Conservation (phyloP, 164 flowering plant species). For the Vitis labrusca region DNA sequence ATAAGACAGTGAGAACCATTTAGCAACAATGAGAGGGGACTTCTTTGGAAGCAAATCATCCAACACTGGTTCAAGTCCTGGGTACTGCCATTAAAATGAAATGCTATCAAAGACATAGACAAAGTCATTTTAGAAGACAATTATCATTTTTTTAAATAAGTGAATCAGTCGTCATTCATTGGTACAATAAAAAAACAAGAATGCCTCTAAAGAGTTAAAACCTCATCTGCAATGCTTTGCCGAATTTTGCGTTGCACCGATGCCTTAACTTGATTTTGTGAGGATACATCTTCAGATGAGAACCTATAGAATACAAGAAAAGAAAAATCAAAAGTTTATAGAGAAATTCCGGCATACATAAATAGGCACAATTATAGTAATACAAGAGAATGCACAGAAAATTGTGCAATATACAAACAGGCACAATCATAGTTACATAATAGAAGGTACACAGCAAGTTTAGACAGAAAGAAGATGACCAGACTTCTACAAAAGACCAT, state of each 20-base stretch:
- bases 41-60: slow-evolving; percentile 97
- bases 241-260: slow-evolving; percentile 95
- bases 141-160: background rate
- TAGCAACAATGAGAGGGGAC: slow-evolving; percentile 86
- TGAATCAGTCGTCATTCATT: background rate
- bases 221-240: slow-evolving; percentile 97
- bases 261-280: slow-evolving; percentile 99
- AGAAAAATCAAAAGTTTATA: background rate
- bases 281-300: slow-evolving; percentile 84
- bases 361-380: background rate
- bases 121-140: background rate
- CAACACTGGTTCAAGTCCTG: slow-evolving; percentile 90
- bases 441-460: no score
- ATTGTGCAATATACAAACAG: background rate
- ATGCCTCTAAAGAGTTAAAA: slow-evolving; percentile 17
- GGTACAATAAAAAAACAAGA: background rate
- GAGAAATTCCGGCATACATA: background rate
- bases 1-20: slow-evolving; percentile 55
- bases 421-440: no score
- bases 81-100: slow-evolving; percentile 63
- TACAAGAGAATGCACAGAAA: background rate
- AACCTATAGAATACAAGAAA: slow-evolving; percentile 46
- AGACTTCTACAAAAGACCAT: no score
- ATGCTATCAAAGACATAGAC: background rate
- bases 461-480: no score